Evolutionary conservation across 306 rosid species (phyloP), one percentile per base, ranked within the genome.

Genomic region (Argentina anserina): DNA sequence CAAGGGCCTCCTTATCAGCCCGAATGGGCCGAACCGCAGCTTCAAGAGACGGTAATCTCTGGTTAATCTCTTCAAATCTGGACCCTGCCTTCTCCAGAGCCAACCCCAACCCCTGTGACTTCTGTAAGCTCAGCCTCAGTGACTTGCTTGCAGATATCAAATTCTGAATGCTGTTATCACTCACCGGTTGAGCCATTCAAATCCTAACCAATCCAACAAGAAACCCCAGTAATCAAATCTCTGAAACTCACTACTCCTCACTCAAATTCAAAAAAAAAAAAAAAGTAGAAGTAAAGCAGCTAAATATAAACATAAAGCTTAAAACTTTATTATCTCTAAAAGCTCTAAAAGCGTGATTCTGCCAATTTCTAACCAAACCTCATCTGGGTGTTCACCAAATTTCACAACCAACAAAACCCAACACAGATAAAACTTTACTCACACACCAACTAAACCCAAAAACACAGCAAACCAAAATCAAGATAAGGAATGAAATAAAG

Each of bases 21-120:
- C 93, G 89, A 83, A 95, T 90, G 28, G 99, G 99, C 72, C 99
- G 82, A 21, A 95, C 97, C 1, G 99, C 92, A 0, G 97, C 84
- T 74, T 74, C 87, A 17, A 95, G 95, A 40, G 85, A 80, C 23
- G 97, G 99, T 12, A 95, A 65, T 70, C 97, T 82, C 28, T 71
- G 89, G 67, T 78, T 78, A 64, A 95, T 91, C 72, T 95, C 99
- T 55, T 82, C 96, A 56, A 90, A 78, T 74, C 97, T 82, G 5
- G 90, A 84, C n/a, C 99, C 97, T 20, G 99, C 89, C 80, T 81
- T 91, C 74, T 76, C 86, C 59, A 95, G 81, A 43, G 90, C 89
- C 73, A 78, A 90, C 53, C 92, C 96, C 64, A 95, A 36, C 45
- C 78, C 70, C 77, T 85, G 89, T 20, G 97, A 90, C 80, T 95